phyloP scores from a whole-genome alignment of 768 basidiomycete species.

The Rhodotorula sphaerocarpa region DNA sequence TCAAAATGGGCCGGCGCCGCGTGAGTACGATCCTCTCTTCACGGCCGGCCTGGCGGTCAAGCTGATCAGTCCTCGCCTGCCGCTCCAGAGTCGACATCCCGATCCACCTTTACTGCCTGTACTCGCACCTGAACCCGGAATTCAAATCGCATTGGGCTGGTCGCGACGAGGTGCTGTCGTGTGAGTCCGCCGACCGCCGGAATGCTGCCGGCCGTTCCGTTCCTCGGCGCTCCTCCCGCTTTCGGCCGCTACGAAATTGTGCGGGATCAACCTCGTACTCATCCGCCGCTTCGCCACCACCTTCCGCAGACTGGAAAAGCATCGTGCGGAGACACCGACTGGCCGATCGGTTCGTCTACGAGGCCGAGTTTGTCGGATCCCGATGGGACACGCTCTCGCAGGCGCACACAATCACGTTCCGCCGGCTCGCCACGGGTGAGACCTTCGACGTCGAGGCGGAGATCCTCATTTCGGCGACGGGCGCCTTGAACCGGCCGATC shows the following conservation, averaged over 20 bases:
- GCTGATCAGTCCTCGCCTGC: neutral
- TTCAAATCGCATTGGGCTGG: conserved; percentile 22
- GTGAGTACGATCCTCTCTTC: neutral
- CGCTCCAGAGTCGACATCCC: conserved; percentile 20
- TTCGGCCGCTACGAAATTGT: too few relatives aligned
- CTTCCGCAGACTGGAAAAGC: conserved; percentile 1
- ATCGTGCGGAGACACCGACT: conserved; percentile 45
- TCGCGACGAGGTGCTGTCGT: conserved; percentile 13
- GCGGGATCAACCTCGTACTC: too few relatives aligned
- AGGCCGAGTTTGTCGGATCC: conserved; percentile 46
- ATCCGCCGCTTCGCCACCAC: too few relatives aligned
- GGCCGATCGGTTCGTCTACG: conserved; percentile 47
- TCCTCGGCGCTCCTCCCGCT: too few relatives aligned
- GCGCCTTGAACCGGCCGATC: conserved; percentile 49
- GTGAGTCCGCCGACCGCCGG: too few relatives aligned
- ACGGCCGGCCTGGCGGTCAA: too few relatives aligned
- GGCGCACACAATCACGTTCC: conserved; percentile 48
- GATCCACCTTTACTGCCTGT: conserved; percentile 25
- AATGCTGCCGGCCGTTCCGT: too few relatives aligned
- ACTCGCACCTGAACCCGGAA: conserved; percentile 22
- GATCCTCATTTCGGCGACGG: conserved; percentile 49
- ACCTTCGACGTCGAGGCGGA: conserved; percentile 46
- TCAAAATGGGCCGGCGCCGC: conserved; percentile 26
- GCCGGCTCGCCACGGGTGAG: conserved; percentile 46
- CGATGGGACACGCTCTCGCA: conserved; percentile 50